Percentiles rank a stretch among this genome's conserved stretches.
Evolutionary conservation across 441 rosid species (phyloP).

Genomic region (Erysimum cheiri): DNA sequence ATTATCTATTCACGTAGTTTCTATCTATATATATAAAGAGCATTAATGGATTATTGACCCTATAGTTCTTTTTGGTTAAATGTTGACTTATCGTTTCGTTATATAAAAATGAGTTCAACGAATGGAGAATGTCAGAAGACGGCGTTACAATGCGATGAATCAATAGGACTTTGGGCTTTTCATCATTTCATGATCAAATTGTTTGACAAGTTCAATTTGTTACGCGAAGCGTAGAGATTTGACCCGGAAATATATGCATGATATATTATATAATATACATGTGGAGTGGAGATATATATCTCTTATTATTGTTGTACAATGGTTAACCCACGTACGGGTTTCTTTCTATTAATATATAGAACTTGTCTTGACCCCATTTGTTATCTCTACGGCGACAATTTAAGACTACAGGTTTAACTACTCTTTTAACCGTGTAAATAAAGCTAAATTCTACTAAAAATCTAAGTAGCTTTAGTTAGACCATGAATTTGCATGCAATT

Average conservation of each 20-base stretch:
- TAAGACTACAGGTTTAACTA: no score
- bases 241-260: not conserved
- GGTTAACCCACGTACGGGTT: not conserved
- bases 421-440: no score
- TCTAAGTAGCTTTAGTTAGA: no score
- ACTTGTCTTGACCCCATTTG: no score
- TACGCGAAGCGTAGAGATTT: conserved; percentile 32
- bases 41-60: conserved; percentile 4
- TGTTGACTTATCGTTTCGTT: conserved; percentile 8
- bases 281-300: no score
- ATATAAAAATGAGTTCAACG: not conserved
- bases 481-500: no score
- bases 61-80: not conserved
- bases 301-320: conserved; percentile 3
- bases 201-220: conserved; percentile 25
- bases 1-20: not conserved
- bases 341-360: not conserved
- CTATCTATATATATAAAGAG: not conserved
- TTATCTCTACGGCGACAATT: no score
- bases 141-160: conserved; percentile 11
- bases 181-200: conserved; percentile 7
- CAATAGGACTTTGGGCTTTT: conserved; percentile 2
- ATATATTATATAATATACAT: not conserved
- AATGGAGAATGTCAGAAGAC: conserved; percentile 21
- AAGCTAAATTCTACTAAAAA: no score